Percentiles rank a stretch among this genome's conserved stretches.
phyloP scores from a whole-genome alignment of 139 green algal genomes.

The Ostreobium quekettii region DNA sequence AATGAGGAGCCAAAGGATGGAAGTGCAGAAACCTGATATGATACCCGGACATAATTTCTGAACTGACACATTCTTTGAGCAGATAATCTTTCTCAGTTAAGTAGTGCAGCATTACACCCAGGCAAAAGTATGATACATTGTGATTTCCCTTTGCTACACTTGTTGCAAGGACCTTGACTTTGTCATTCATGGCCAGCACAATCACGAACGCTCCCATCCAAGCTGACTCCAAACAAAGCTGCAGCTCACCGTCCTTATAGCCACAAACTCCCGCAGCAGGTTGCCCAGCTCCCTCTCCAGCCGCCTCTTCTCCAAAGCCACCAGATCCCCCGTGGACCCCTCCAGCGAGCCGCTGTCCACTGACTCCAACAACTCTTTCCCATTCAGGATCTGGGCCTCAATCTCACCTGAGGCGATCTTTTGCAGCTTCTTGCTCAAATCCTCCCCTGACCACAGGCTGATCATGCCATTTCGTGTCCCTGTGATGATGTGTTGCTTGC shows the following conservation, averaged over 20 bases:
- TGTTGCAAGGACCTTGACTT: too few species aligned
- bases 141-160: too few species aligned
- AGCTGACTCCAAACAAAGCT: neutral
- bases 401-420: neutral
- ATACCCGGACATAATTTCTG: too few species aligned
- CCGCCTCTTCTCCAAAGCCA: slow-evolving; percentile 19
- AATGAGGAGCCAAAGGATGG: too few species aligned
- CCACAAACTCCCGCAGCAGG: slow-evolving; percentile 69
- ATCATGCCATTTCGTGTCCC: neutral
- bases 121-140: too few species aligned
- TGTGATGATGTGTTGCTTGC: neutral
- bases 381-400: neutral
- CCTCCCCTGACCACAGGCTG: neutral
- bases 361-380: slow-evolving; percentile 9
- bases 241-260: slow-evolving; percentile 48
- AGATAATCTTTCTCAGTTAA: too few species aligned
- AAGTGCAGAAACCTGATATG: too few species aligned
- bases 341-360: neutral
- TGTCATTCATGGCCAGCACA: too few species aligned
- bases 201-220: too few species aligned
- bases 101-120: too few species aligned
- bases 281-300: slow-evolving; percentile 48
- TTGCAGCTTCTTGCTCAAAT: slow-evolving; percentile 2
- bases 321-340: neutral
- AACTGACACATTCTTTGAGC: too few species aligned